Percentiles rank a stretch among this genome's conserved stretches.
Evolutionary conservation across 306 rosid species (phyloP).

Genomic region (Medicago truncatula): DNA sequence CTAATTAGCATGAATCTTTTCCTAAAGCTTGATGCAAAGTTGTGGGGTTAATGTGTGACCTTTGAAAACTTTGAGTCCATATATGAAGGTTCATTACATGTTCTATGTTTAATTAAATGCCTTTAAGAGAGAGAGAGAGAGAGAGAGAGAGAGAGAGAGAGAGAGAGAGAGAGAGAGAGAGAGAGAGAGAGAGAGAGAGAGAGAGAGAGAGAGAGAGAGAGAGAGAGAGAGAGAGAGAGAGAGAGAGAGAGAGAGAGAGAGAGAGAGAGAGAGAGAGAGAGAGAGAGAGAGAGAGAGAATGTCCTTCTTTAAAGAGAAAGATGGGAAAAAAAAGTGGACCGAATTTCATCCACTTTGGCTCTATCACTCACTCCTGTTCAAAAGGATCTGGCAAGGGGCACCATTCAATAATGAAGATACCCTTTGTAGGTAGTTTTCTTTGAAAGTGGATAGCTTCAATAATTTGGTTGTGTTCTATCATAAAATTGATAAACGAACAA

Average conservation of each 20-base stretch:
- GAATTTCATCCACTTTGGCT: conserved; percentile 35
- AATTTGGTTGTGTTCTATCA: conserved; percentile 10
- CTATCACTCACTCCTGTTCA: neutral
- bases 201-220: too few relatives aligned
- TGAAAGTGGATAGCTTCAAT: neutral
- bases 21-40: conserved; percentile 44
- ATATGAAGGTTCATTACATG: conserved; percentile 47
- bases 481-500: conserved; percentile 12
- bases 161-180: too few relatives aligned
- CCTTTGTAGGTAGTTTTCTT: neutral
- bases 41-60: conserved; percentile 48
- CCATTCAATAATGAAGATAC: conserved; percentile 42
- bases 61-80: conserved; percentile 42
- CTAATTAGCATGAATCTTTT: neutral
- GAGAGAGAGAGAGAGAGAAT: conserved; percentile 40
- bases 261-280: too few relatives aligned
- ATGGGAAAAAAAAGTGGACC: conserved; percentile 1
- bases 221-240: too few relatives aligned
- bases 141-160: too few relatives aligned
- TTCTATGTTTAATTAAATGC: conserved; percentile 31
- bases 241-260: too few relatives aligned
- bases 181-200: too few relatives aligned
- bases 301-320: conserved; percentile 37
- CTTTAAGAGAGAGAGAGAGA: too few relatives aligned
- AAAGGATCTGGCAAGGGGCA: conserved; percentile 38